Percentiles rank a stretch among this genome's conserved stretches.
Evolutionary conservation across 148 eudicot species (phyloP).

Genomic region (Amaranthus cruentus): DNA sequence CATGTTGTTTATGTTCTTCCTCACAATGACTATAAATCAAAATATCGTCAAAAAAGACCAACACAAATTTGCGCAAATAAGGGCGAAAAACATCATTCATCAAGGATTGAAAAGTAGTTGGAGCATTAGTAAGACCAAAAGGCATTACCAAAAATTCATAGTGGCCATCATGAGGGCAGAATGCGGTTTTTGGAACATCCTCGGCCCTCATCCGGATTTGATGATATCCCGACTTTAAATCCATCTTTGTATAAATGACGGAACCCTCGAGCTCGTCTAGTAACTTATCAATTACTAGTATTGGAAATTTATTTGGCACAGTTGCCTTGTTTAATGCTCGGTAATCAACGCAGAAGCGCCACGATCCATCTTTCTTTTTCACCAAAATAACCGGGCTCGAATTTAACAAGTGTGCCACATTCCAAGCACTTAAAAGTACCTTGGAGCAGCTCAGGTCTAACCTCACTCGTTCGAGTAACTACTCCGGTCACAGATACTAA

Average conservation of each 20-base stretch:
- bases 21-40: neutral
- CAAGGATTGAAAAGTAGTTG: neutral
- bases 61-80: neutral
- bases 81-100: neutral
- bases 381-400: neutral
- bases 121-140: neutral
- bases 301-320: neutral
- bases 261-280: neutral
- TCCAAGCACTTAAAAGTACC: constrained; percentile 94
- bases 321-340: neutral
- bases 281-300: neutral
- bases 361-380: neutral
- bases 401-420: constrained; percentile 62
- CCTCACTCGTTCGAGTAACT: constrained; percentile 96
- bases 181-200: too few relatives aligned
- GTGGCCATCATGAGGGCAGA: too few relatives aligned
- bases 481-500: constrained; percentile 88
- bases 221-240: neutral
- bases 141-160: neutral
- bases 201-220: too few relatives aligned
- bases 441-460: constrained; percentile 88
- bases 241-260: neutral
- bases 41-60: neutral
- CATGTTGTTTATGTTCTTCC: neutral
- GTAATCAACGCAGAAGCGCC: neutral